Base-by-base conservation (phyloP, 768 basidiomycete genomes). In the Leccinum disarticulatum region DNA sequence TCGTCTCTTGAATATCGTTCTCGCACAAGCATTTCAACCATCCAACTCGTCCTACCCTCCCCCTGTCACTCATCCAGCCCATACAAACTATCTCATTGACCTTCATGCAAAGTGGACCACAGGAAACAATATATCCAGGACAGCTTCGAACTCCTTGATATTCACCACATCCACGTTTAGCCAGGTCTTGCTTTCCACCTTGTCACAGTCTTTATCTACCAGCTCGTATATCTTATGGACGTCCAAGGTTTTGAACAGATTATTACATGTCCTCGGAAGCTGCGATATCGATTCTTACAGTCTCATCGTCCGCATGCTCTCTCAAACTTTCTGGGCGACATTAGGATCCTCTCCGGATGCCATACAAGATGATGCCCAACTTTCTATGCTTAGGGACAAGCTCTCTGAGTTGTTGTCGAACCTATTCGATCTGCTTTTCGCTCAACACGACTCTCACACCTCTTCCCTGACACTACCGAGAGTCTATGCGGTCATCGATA, bases 21-120 rank as follows among this genome's bases (percentile, higher is more conserved):
- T 87, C 36, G 67, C 65, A 4, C 66, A 77, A 41, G 74, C 82
- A 27, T 66, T 81, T 30, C 54, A 69, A 4, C 61, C 78, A 13
- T 54, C 68, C 27, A 57, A 68, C 30, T 48, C 61, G 17, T 58
- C 60, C n/a, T 62, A 55, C 56, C 58, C 63, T 2, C 71, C 76
- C 3, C 73, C 71, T 13, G 69, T 80, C 47, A 76, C 74, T 17
- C 80, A 83, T 55, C 76, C 81, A 3, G 73, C 76, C 3, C 81
- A 85, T 68, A 70, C 73, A 13, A 73, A 71, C 52, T 85, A 81
- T 64, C 77, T 87, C 43, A 60, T 77, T 15, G 77, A 81, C 49
- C 73, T 85, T 30, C 73, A 72, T 48, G 63, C 68, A n/a, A 69
- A 66, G 47, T 85, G 83, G 79, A 69, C 51, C 52, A 55, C 51